phyloP scores from a whole-genome alignment of 129 eudicot species.

The Apium graveolens region DNA sequence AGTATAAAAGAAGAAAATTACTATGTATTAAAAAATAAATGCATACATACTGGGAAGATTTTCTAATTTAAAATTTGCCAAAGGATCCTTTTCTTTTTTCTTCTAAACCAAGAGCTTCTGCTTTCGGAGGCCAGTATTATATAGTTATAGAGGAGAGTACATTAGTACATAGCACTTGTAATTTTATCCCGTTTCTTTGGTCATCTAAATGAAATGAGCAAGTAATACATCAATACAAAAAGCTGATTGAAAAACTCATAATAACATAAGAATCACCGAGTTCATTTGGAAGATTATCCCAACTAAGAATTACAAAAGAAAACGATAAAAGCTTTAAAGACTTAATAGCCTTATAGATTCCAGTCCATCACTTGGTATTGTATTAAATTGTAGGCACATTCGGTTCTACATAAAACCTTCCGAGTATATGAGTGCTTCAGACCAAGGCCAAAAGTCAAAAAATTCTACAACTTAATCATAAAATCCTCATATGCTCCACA shows the following conservation, averaged over 20 bases:
- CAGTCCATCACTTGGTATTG: neutral
- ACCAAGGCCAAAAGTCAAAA: neutral
- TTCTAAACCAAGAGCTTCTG: too few species aligned
- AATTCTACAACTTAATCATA: conserved; percentile 27
- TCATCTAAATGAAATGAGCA: neutral
- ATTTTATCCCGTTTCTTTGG: too few species aligned
- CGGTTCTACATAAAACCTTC: neutral
- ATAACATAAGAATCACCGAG: neutral
- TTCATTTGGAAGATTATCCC: neutral
- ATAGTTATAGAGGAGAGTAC: too few species aligned
- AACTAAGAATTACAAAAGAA: neutral
- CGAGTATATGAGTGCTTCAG: neutral
- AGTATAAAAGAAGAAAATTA: too few species aligned
- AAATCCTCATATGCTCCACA: conserved; percentile 5
- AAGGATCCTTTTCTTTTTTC: too few species aligned
- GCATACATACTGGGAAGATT: too few species aligned
- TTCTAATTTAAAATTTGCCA: too few species aligned
- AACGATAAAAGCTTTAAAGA: neutral
- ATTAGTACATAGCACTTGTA: too few species aligned
- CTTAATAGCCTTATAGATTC: neutral
- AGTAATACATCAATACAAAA: neutral
- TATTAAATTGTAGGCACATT: neutral
- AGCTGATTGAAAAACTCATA: neutral
- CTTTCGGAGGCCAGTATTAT: too few species aligned
- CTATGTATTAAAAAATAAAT: too few species aligned